These are phyloP conservation scores for Cnidoscolus chayamansa DNA, from an alignment of 441 rosid genomes.

Conservation along the genomic window DNA sequence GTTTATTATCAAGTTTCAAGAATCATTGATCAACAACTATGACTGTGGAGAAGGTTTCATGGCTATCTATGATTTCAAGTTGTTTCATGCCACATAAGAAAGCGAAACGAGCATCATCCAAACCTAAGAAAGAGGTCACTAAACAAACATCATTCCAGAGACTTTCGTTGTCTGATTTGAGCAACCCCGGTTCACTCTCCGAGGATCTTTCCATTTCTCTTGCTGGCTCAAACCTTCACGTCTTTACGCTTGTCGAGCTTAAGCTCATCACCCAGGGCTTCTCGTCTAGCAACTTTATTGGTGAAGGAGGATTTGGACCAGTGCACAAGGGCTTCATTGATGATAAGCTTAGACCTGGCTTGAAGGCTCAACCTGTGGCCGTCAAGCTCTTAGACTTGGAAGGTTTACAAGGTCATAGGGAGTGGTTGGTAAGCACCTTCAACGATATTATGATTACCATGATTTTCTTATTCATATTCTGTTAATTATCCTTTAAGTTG, in stretches of 20 bases:
- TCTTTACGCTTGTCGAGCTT: conserved; percentile 54
- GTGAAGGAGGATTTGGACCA: conserved; percentile 86
- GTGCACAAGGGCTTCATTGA: conserved; percentile 83
- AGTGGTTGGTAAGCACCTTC: conserved; percentile 69
- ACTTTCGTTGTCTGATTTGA: conserved; percentile 56
- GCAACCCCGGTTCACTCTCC: conserved; percentile 54
- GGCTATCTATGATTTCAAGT: conserved; percentile 43
- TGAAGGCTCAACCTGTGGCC: conserved; percentile 71
- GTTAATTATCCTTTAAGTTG: no score
- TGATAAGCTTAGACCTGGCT: conserved; percentile 61
- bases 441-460: no score
- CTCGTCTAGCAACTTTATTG: conserved; percentile 53
- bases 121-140: conserved; percentile 24
- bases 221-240: conserved; percentile 58
- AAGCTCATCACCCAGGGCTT: conserved; percentile 54
- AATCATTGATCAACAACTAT: conserved; percentile 21
- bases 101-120: conserved; percentile 1
- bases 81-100: conserved; percentile 47
- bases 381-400: conserved; percentile 73
- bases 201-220: conserved; percentile 44
- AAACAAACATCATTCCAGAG: conserved; percentile 49
- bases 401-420: conserved; percentile 77
- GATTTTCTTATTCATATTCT: no score
- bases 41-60: conserved; percentile 39
- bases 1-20: background rate